Conservation (phyloP, 2,329 filamentous ascomycete species). For the Exutisphaerella laricina region DNA sequence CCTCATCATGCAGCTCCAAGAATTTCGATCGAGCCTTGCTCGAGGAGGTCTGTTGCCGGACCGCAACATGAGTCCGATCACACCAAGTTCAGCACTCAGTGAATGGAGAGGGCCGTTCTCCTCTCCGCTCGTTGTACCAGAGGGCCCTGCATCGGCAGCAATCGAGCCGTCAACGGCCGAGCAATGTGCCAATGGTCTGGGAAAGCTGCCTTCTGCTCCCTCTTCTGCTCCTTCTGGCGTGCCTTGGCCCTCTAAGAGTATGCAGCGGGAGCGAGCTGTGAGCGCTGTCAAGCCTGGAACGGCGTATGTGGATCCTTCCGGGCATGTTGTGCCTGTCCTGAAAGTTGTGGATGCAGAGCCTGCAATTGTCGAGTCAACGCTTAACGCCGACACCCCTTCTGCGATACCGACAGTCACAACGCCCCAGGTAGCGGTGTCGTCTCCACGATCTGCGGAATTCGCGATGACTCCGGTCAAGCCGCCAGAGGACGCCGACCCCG, state of each 20-base stretch:
- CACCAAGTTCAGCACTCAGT: slow-evolving; percentile 30
- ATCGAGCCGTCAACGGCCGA: slow-evolving; percentile 10
- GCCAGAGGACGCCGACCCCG: slow-evolving; percentile 29
- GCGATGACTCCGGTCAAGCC: slow-evolving; percentile 33
- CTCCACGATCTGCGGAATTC: slow-evolving; percentile 38
- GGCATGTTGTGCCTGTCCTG: slow-evolving; percentile 31
- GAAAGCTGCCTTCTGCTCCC: slow-evolving; percentile 49
- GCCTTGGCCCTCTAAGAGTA: slow-evolving; percentile 52
- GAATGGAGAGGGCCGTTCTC: slow-evolving; percentile 32
- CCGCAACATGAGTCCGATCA: slow-evolving; percentile 31
- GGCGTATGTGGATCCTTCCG: slow-evolving; percentile 40
- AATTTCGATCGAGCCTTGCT: slow-evolving; percentile 55
- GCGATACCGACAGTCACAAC: not conserved
- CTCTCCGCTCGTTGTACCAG: slow-evolving; percentile 8
- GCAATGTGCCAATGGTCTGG: slow-evolving; percentile 22
- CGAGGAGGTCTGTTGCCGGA: slow-evolving; percentile 33
- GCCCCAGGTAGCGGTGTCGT: slow-evolving; percentile 17
- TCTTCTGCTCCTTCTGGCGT: slow-evolving; percentile 62
- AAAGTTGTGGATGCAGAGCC: slow-evolving; percentile 21
- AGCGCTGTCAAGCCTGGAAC: slow-evolving; percentile 46
- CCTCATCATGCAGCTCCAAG: slow-evolving; percentile 80
- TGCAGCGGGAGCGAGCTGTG: slow-evolving; percentile 21
- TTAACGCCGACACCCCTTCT: no score
- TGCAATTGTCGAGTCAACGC: slow-evolving; percentile 1
- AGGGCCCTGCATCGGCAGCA: slow-evolving; percentile 22